These are phyloP conservation scores for Larix kaempferi DNA, from an alignment of 75 land plant species.

Conservation along the genomic window DNA sequence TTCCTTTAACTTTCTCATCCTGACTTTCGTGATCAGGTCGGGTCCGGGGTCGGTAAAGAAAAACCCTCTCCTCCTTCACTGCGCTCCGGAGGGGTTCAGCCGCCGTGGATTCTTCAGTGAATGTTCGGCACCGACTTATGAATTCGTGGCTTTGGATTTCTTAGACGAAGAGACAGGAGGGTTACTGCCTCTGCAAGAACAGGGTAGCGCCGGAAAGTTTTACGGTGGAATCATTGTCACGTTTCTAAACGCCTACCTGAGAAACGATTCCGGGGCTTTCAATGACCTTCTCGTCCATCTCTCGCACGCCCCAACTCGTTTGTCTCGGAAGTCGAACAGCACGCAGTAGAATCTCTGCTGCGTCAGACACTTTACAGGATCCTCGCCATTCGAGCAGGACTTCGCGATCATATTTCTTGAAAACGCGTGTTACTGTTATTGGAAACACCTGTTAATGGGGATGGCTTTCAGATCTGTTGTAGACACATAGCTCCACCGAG, in stretches of 20 bases:
- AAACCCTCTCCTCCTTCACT: slow-evolving; percentile 55
- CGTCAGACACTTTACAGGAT: too few species aligned
- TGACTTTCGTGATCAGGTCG: slow-evolving; percentile 64
- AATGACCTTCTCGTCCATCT: slow-evolving; percentile 22
- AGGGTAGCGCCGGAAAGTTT: slow-evolving; percentile 53
- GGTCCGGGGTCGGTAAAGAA: slow-evolving; percentile 51
- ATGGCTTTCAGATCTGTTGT: too few species aligned
- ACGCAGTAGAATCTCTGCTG: too few species aligned
- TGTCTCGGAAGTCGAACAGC: not conserved
- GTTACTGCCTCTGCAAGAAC: slow-evolving; percentile 47
- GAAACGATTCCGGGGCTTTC: slow-evolving; percentile 21
- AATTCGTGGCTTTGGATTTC: slow-evolving; percentile 82
- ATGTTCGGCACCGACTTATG: slow-evolving; percentile 47
- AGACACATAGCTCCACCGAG: too few species aligned
- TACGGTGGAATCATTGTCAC: slow-evolving; percentile 75
- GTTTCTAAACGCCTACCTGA: slow-evolving; percentile 54
- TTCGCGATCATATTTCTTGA: too few species aligned
- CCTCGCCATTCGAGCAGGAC: too few species aligned
- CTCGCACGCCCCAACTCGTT: slow-evolving; percentile 36
- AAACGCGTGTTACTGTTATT: too few species aligned
- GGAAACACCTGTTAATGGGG: too few species aligned
- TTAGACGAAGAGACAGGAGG: slow-evolving; percentile 29
- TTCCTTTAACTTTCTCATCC: slow-evolving; percentile 42
- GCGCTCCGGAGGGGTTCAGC: not conserved
- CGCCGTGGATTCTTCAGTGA: not conserved